These are phyloP conservation scores for Fusarium kyushuense DNA, from an alignment of 2,329 filamentous ascomycete species.

Conservation along the genomic window DNA sequence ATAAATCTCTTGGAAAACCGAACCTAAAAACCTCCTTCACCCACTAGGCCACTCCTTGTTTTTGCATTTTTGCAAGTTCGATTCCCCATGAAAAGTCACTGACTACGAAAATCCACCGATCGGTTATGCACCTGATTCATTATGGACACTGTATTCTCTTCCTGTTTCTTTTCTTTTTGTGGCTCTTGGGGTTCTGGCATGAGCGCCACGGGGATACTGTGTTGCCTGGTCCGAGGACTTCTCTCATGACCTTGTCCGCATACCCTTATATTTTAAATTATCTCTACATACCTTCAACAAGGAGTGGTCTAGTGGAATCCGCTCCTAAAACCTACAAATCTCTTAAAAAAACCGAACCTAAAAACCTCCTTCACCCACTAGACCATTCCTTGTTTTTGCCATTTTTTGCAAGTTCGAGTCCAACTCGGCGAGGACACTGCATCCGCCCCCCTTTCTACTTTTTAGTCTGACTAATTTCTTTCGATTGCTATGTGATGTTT, in stretches of 20 bases:
- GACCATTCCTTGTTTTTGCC: neutral
- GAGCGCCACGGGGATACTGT: slow-evolving; percentile 64
- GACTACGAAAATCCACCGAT: slow-evolving; percentile 91
- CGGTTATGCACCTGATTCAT: slow-evolving; percentile 94
- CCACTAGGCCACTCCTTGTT: neutral
- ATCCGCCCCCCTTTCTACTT: too few relatives aligned
- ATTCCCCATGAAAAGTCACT: neutral
- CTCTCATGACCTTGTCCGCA: slow-evolving; percentile 39
- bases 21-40: neutral
- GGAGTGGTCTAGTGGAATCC: neutral
- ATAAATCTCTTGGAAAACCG: neutral
- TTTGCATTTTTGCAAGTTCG: neutral
- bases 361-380: neutral
- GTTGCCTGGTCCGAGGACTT: slow-evolving; percentile 61
- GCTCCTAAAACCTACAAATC: neutral
- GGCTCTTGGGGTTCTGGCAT: slow-evolving; percentile 55
- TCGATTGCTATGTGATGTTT: neutral
- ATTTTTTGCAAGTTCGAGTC: neutral
- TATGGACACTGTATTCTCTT: slow-evolving; percentile 88
- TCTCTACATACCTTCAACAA: too few relatives aligned
- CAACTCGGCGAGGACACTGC: neutral
- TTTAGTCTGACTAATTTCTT: too few relatives aligned
- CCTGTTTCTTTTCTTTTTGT: slow-evolving; percentile 64
- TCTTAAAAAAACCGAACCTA: neutral
- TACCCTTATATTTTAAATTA: neutral